Percentiles rank a stretch among this genome's conserved stretches.
These are phyloP conservation scores for Musa schizocarpa DNA, from an alignment of 176 grass and related monocot species.

Conservation along the genomic window DNA sequence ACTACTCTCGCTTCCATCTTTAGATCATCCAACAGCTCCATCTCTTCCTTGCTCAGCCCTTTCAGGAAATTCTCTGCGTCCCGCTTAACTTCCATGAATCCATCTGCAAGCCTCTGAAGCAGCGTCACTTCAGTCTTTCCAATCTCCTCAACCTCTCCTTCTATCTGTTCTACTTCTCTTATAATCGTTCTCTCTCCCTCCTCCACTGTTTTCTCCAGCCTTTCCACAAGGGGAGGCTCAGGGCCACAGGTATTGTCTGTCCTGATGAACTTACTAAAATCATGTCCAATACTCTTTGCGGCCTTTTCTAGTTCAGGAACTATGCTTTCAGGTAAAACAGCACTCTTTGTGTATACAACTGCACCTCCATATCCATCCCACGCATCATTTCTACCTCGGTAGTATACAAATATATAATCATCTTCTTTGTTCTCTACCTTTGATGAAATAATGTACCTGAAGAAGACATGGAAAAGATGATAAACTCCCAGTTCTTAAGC, in stretches of 20 bases:
- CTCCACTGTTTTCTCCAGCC: slow-evolving; percentile 73
- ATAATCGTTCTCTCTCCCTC: slow-evolving; percentile 69
- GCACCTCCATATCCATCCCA: slow-evolving; percentile 96
- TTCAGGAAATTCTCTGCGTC: slow-evolving; percentile 65
- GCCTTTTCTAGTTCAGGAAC: slow-evolving; percentile 72
- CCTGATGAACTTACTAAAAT: slow-evolving; percentile 66
- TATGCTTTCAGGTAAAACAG: slow-evolving; percentile 52
- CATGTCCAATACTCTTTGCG: slow-evolving; percentile 46
- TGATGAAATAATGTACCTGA: slow-evolving; percentile 93
- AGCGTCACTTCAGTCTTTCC: slow-evolving; percentile 57
- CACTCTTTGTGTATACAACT: slow-evolving; percentile 79
- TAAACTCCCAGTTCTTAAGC: background rate
- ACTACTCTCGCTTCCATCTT: slow-evolving; percentile 83
- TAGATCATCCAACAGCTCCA: slow-evolving; percentile 74
- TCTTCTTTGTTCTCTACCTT: slow-evolving; percentile 85
- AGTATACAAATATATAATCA: slow-evolving; percentile 91
- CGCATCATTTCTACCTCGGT: slow-evolving; percentile 86
- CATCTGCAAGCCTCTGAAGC: slow-evolving; percentile 52
- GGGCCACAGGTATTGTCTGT: slow-evolving; percentile 89
- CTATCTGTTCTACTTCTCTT: slow-evolving; percentile 64
- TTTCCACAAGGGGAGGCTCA: slow-evolving; percentile 75
- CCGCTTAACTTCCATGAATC: slow-evolving; percentile 45
- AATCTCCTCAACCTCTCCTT: slow-evolving; percentile 62
- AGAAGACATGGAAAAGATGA: slow-evolving; percentile 2
- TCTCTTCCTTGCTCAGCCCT: slow-evolving; percentile 79